phyloP scores from a whole-genome alignment of 306 rosid species.

The Medicago truncatula region MtrunA17r5.0-ANR NC_053049.1:19145001-19145500 shows the following conservation, averaged over 20 bases:
- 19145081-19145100: background rate
- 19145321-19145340: background rate
- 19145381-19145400: constrained; percentile 95
- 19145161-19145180: background rate
- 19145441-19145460: constrained; percentile 96
- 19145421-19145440: constrained; percentile 99
- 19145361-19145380: constrained; percentile 41
- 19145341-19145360: constrained; percentile 25
- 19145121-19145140: background rate
- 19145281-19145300: constrained; percentile 15
- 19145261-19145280: background rate
- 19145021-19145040: background rate
- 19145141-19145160: background rate
- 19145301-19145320: constrained; percentile 27
- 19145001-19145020: background rate
- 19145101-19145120: background rate
- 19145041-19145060: constrained; percentile 4
- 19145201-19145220: background rate
- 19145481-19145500: constrained; percentile 99
- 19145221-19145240: constrained; percentile 20
- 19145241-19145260: background rate
- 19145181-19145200: background rate
- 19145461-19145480: constrained; percentile 99
- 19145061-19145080: background rate
- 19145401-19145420: constrained; percentile 99